phyloP scores from a whole-genome alignment of 352 stramenopile species.

The Phytophthora constricta region DNA sequence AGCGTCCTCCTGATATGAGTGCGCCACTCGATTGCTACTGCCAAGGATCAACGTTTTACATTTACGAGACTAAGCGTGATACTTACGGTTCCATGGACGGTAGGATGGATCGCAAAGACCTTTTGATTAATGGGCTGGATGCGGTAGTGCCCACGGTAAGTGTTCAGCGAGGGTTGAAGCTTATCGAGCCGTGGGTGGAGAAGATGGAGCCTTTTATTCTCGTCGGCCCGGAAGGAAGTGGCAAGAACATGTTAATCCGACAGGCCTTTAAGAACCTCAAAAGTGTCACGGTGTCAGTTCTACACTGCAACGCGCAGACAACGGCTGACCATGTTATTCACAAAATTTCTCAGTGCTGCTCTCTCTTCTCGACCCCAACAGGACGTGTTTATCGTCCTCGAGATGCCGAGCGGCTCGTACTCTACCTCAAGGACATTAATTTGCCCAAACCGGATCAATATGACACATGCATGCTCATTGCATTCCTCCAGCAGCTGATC shows the following conservation, averaged over 20 bases:
- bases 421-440: conserved; percentile 98
- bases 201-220: conserved; percentile 95
- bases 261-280: conserved; percentile 89
- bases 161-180: conserved; percentile 88
- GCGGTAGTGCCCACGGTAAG: conserved; percentile 74
- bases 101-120: conserved; percentile 61
- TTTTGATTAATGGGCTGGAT: conserved; percentile 45
- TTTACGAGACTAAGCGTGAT: conserved; percentile 83
- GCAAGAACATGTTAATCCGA: conserved; percentile 95
- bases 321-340: conserved; percentile 94
- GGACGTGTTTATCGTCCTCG: conserved; percentile 94
- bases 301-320: conserved; percentile 96
- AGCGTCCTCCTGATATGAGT: conserved; percentile 88
- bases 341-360: conserved; percentile 94
- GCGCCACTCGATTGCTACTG: conserved; percentile 92
- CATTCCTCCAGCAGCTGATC: conserved; percentile 95
- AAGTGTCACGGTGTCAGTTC: conserved; percentile 77
- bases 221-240: conserved; percentile 93
- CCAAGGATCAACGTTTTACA: conserved; percentile 62
- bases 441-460: conserved; percentile 95
- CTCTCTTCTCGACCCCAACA: conserved; percentile 90
- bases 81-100: conserved; percentile 80
- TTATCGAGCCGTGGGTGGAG: conserved; percentile 93
- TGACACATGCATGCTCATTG: conserved; percentile 96
- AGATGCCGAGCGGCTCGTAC: conserved; percentile 92